These are phyloP conservation scores for Glaciozyma martinii DNA, from an alignment of 768 basidiomycete genomes.

Conservation along the genomic window DNA sequence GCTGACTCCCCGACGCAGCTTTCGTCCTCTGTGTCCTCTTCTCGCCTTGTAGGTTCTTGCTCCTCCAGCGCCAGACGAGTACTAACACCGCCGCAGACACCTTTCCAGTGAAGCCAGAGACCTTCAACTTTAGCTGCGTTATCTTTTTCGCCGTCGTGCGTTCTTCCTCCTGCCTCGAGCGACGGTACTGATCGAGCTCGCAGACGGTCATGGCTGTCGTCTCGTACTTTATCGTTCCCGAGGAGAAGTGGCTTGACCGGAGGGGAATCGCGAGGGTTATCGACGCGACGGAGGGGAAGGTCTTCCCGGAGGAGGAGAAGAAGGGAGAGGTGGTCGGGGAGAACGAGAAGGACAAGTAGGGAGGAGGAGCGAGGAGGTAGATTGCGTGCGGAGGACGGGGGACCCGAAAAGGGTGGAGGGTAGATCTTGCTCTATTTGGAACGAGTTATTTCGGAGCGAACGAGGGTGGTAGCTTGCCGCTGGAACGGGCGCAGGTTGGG, in stretches of 20 bases:
- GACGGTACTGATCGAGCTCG: too few relatives aligned
- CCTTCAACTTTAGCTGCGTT: conserved; percentile 65
- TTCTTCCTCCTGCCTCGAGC: too few relatives aligned
- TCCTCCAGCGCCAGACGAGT: too few relatives aligned
- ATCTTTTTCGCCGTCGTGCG: conserved; percentile 60
- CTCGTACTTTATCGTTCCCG: conserved; percentile 69
- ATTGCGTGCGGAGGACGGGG: too few relatives aligned
- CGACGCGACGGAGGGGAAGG: not conserved
- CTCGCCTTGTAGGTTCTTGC: conserved; percentile 51
- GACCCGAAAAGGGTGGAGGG: too few relatives aligned
- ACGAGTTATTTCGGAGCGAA: too few relatives aligned
- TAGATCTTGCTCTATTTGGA: too few relatives aligned
- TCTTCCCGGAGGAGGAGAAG: not conserved
- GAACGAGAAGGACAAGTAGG: not conserved
- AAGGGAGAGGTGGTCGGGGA: not conserved
- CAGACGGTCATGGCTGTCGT: conserved; percentile 61
- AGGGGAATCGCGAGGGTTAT: conserved; percentile 41
- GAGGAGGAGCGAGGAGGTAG: not conserved
- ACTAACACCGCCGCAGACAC: conserved; percentile 41
- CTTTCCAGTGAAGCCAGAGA: conserved; percentile 66
- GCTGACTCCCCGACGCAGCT: conserved; percentile 7
- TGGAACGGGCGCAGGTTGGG: too few relatives aligned
- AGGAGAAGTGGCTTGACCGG: conserved; percentile 67
- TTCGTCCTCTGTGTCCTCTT: conserved; percentile 19
- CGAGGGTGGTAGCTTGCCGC: too few relatives aligned